Evolutionary conservation across 306 rosid genomes (phyloP).

Genomic region (Medicago lupulina): DNA sequence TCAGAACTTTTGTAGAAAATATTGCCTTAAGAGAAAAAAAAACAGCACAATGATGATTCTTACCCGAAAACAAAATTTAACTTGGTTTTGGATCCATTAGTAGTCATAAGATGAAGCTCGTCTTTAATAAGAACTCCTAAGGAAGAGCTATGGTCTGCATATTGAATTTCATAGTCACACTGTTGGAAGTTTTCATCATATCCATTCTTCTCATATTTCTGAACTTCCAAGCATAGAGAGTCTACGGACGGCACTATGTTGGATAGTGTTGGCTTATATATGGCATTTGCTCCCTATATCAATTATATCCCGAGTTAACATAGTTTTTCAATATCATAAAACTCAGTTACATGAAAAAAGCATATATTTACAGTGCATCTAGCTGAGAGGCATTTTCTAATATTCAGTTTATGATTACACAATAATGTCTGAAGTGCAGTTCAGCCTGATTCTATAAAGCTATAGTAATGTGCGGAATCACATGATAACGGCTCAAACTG

Average conservation of each 20-base stretch:
- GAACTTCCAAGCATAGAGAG: conserved; percentile 66
- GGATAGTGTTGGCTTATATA: conserved; percentile 70
- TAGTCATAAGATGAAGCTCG: conserved; percentile 54
- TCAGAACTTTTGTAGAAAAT: conserved; percentile 41
- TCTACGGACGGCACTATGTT: conserved; percentile 56
- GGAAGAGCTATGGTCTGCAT: conserved; percentile 85
- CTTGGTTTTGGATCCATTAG: conserved; percentile 68
- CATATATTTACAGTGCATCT: conserved; percentile 7
- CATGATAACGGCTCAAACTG: background rate
- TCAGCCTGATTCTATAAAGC: too few relatives aligned
- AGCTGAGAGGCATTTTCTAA: conserved; percentile 10
- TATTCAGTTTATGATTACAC: background rate
- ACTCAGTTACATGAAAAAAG: background rate
- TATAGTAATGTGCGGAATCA: background rate
- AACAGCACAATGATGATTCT: conserved; percentile 9
- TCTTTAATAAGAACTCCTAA: conserved; percentile 81
- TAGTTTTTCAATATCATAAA: conserved; percentile 27
- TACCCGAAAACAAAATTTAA: conserved; percentile 75
- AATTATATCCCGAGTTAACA: conserved; percentile 43
- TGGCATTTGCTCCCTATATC: conserved; percentile 73
- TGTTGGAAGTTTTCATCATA: conserved; percentile 58
- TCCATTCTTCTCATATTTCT: conserved; percentile 51
- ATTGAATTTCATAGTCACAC: conserved; percentile 86
- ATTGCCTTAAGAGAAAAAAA: background rate
- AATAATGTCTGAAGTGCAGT: background rate